Evolutionary conservation across 495 filamentous ascomycete species (phyloP).

Genomic region (Hapsidospora chrysogenum): DNA sequence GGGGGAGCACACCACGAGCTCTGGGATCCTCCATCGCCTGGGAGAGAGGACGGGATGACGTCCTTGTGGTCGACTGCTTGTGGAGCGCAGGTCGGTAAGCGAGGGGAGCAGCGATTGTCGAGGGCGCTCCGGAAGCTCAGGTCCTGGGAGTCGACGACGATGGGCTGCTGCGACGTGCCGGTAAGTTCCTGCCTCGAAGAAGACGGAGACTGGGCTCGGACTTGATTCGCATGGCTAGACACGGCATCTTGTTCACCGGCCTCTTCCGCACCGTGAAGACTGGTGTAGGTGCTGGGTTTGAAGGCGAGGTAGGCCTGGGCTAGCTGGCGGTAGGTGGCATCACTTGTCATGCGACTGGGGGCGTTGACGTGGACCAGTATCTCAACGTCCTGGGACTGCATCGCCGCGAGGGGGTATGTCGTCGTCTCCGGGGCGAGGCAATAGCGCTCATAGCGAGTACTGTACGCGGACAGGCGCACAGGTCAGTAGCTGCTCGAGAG

Average conservation of each 20-base stretch:
- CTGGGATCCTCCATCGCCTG: background rate
- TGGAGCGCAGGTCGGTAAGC: constrained; percentile 6
- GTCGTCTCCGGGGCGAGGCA: no score
- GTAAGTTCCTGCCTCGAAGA: background rate
- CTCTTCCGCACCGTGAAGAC: constrained; percentile 3
- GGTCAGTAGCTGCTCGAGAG: background rate
- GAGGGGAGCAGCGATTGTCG: constrained; percentile 26
- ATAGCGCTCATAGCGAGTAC: background rate
- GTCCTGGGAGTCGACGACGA: constrained; percentile 11
- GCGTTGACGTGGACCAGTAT: constrained; percentile 56
- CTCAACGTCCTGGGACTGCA: constrained; percentile 22
- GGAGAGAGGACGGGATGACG: background rate
- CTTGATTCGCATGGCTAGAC: background rate
- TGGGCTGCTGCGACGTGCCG: constrained; percentile 1
- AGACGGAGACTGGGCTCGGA: background rate
- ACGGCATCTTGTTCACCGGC: background rate
- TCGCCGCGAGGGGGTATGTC: constrained; percentile 7
- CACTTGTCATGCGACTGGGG: constrained; percentile 41
- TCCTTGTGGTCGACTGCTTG: background rate
- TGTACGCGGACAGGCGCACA: background rate
- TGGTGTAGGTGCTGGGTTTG: constrained; percentile 13
- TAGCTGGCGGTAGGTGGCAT: constrained; percentile 44
- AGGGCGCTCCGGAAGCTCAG: constrained; percentile 27
- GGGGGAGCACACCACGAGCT: background rate
- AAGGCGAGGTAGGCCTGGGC: constrained; percentile 45